Percentiles rank a stretch among this genome's conserved stretches.
Conservation (phyloP, 2,329 filamentous ascomycete genomes). For the Claviceps arundinis region DNA sequence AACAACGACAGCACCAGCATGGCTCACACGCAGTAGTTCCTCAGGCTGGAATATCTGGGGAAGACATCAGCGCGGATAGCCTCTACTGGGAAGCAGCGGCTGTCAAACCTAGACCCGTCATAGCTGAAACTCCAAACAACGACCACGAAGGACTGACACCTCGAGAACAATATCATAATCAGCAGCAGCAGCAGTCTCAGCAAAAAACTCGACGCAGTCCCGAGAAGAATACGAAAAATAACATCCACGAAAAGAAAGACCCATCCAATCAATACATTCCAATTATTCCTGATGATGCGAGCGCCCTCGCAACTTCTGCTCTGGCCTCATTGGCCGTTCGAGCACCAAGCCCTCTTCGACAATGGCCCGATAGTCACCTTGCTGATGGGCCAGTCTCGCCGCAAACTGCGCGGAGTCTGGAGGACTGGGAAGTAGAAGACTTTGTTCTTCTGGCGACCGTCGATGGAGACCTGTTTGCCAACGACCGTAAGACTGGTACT, state of each 20-base stretch:
- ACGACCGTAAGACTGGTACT: conserved; percentile 73
- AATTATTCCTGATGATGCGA: conserved; percentile 55
- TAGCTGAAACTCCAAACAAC: conserved; percentile 13
- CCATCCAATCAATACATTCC: conserved; percentile 8
- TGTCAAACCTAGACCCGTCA: conserved; percentile 12
- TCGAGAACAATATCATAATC: conserved; percentile 1
- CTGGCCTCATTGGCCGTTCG: conserved; percentile 76
- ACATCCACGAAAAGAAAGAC: conserved; percentile 12
- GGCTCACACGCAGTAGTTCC: conserved; percentile 1
- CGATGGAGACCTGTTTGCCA: conserved; percentile 89
- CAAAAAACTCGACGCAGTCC: conserved; percentile 7
- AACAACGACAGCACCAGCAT: conserved; percentile 10
- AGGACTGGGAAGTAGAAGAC: conserved; percentile 99
- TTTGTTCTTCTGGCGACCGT: conserved; percentile 99
- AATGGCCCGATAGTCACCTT: conserved; percentile 39
- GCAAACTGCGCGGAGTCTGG: conserved; percentile 89
- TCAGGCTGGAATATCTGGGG: not conserved
- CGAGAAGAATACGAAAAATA: conserved; percentile 2
- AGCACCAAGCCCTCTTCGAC: conserved; percentile 71
- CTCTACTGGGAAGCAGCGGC: conserved; percentile 19
- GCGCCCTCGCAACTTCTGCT: conserved; percentile 96
- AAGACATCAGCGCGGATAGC: not conserved
- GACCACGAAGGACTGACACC: not conserved
- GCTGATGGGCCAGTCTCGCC: conserved; percentile 62
- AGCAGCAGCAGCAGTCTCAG: conserved; percentile 12